Conservation (phyloP, 495 filamentous ascomycete genomes). For the Neurospora sp. region DNA sequence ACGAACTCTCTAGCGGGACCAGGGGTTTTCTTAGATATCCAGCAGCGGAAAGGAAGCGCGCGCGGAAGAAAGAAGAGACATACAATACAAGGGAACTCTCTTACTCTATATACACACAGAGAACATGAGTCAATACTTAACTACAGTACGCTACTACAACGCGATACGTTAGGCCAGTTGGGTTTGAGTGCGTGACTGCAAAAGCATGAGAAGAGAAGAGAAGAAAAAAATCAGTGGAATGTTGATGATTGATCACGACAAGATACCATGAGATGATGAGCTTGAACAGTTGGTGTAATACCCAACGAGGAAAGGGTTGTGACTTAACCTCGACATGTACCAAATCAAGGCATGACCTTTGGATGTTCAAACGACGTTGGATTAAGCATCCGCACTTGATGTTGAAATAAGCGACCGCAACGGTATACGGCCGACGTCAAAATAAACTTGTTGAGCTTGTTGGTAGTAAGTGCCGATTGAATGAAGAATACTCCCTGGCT, state of each 20-base stretch:
- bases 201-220: background rate
- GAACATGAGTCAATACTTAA: background rate
- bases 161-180: background rate
- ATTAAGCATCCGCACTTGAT: background rate
- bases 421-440: background rate
- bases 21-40: constrained; percentile 2
- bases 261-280: background rate
- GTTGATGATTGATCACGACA: background rate
- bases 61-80: background rate
- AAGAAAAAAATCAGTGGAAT: background rate
- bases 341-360: background rate
- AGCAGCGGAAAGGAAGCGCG: background rate
- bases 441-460: background rate
- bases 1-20: background rate
- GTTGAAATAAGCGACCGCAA: background rate
- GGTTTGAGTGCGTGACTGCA: background rate
- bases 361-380: background rate
- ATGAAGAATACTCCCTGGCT: background rate
- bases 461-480: background rate
- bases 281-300: background rate
- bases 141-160: background rate
- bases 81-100: background rate
- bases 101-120: background rate
- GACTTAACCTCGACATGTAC: background rate
- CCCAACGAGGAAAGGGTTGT: background rate